These are phyloP conservation scores for Pyrenula aspistea DNA, from an alignment of 495 filamentous ascomycete species.

Conservation along the genomic window DNA sequence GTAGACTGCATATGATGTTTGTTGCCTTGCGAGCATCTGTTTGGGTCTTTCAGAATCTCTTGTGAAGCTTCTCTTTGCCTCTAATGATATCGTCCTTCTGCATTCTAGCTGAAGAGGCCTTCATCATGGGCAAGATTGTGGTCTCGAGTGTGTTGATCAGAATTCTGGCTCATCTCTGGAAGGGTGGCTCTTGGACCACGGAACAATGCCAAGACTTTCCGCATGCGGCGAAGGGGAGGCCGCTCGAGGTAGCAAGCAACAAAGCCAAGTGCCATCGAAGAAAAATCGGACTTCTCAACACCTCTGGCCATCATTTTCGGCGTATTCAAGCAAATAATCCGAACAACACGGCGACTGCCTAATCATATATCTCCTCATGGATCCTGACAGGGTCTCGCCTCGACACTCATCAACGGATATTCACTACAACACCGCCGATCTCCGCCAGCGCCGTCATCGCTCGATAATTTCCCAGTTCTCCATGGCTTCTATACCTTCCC, in stretches of 20 bases:
- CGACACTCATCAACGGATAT: not conserved
- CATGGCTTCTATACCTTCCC: not conserved
- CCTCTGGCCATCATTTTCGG: not conserved
- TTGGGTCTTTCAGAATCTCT: not conserved
- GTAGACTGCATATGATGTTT: too few relatives aligned
- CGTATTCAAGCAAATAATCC: not conserved
- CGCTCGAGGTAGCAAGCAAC: not conserved
- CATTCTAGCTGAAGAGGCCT: too few relatives aligned
- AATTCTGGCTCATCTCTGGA: not conserved
- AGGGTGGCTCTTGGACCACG: not conserved
- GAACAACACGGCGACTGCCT: not conserved
- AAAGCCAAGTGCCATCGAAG: not conserved
- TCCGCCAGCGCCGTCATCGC: not conserved
- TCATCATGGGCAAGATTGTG: not conserved
- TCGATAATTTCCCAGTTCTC: not conserved
- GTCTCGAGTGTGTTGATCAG: not conserved
- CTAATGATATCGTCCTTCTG: too few relatives aligned
- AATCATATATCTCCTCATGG: not conserved
- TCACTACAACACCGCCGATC: not conserved
- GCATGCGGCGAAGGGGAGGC: not conserved
- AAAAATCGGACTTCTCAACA: not conserved
- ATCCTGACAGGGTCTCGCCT: not conserved
- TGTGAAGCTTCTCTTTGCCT: too few relatives aligned
- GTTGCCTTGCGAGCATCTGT: not conserved
- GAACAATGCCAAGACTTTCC: not conserved